phyloP scores from a whole-genome alignment of 495 filamentous ascomycete species.

The Tetracladium setigerum region DNA sequence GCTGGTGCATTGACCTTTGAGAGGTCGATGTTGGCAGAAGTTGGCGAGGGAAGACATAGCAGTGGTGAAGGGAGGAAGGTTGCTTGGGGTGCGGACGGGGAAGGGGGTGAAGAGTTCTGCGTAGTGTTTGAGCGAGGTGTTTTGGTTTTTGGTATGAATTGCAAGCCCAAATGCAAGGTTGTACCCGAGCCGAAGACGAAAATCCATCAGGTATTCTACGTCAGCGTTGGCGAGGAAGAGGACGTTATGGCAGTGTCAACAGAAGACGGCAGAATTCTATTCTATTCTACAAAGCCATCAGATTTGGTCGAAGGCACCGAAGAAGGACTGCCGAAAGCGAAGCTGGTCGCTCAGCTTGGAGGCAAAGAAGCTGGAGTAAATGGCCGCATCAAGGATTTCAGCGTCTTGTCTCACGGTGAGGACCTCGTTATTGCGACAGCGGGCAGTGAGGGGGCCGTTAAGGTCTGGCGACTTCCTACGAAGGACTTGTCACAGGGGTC shows the following conservation, averaged over 20 bases:
- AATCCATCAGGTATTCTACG: constrained; percentile 72
- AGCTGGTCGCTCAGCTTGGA: constrained; percentile 67
- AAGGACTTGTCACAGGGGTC: constrained; percentile 31
- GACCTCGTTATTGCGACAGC: constrained; percentile 59
- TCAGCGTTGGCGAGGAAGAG: constrained; percentile 38
- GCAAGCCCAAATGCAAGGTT: constrained; percentile 64
- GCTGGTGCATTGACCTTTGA: constrained; percentile 83
- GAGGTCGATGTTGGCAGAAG: constrained; percentile 53
- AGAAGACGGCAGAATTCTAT: constrained; percentile 82
- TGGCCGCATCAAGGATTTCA: constrained; percentile 87
- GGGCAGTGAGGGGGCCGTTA: constrained; percentile 74
- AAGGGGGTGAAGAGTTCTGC: constrained; percentile 68
- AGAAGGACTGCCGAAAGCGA: constrained; percentile 39
- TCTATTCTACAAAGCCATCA: constrained; percentile 60
- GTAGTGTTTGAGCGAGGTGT: constrained; percentile 84
- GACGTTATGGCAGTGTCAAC: constrained; percentile 72
- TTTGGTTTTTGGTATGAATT: constrained; percentile 81
- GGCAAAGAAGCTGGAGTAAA: constrained; percentile 44
- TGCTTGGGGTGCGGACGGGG: constrained; percentile 63
- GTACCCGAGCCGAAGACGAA: constrained; percentile 64
- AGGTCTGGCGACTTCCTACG: constrained; percentile 58
- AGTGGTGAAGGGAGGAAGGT: constrained; percentile 80
- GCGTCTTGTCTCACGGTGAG: constrained; percentile 42
- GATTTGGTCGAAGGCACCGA: constrained; percentile 27
- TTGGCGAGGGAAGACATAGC: constrained; percentile 67